phyloP scores from a whole-genome alignment of 2,329 filamentous ascomycete species.

The Trichoderma pleuroti region DNA sequence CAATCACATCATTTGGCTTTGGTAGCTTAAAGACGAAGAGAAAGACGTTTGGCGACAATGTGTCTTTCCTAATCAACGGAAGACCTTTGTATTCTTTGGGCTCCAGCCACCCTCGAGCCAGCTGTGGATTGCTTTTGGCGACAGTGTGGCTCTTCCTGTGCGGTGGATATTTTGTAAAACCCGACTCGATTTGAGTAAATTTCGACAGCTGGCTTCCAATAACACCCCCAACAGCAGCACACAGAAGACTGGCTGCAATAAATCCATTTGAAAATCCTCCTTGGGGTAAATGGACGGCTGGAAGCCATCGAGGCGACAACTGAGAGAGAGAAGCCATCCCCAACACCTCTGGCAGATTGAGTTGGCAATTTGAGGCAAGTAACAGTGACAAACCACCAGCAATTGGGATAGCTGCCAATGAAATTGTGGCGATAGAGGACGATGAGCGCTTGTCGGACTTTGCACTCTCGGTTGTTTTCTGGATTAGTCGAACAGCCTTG shows the following conservation, averaged over 20 bases:
- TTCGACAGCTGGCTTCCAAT: not conserved
- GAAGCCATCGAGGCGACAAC: not conserved
- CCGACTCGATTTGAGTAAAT: not conserved
- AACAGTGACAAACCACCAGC: not conserved
- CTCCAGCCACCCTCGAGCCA: not conserved
- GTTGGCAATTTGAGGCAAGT: not conserved
- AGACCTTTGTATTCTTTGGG: conserved; percentile 30
- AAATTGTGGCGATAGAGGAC: not conserved
- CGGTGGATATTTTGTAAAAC: conserved; percentile 2
- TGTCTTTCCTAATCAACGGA: conserved; percentile 39
- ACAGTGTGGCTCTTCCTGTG: not conserved
- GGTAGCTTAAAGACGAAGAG: conserved; percentile 49
- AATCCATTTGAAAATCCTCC: conserved; percentile 2
- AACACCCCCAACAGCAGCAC: not conserved
- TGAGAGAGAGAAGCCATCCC: not conserved
- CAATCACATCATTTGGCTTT: conserved; percentile 41
- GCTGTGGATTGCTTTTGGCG: not conserved
- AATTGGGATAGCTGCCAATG: not conserved
- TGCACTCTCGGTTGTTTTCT: not conserved
- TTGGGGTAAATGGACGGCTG: not conserved
- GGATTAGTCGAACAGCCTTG: conserved; percentile 11
- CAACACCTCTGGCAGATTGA: not conserved
- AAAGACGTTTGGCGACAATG: conserved; percentile 43
- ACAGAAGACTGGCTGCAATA: not conserved
- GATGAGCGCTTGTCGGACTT: not conserved